Evolutionary conservation across 176 grass and related monocot species (phyloP).

Genomic region (Miscanthus lutarioriparius): DNA sequence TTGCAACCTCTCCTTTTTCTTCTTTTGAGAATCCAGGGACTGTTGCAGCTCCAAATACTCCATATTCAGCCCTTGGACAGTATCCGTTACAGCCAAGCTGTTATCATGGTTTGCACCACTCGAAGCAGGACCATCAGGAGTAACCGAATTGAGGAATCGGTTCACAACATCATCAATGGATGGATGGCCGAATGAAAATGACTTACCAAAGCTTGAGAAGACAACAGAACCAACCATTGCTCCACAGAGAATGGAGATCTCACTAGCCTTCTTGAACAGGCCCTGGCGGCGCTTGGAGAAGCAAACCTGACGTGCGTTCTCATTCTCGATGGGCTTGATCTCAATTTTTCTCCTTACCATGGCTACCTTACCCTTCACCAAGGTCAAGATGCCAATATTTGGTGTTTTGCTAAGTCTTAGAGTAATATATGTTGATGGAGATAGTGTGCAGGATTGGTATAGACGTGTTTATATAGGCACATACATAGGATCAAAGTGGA

Average conservation of each 20-base stretch:
- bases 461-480: background rate
- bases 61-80: background rate
- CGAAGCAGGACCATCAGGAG: background rate
- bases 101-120: background rate
- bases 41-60: background rate
- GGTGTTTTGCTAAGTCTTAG: background rate
- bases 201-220: background rate
- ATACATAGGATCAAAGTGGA: background rate
- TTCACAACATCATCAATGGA: background rate
- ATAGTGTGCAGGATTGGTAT: background rate
- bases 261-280: background rate
- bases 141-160: background rate
- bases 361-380: background rate
- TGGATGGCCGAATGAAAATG: background rate
- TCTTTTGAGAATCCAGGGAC: background rate
- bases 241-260: background rate
- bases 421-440: background rate
- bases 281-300: constrained; percentile 3
- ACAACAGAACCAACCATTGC: background rate
- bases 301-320: background rate
- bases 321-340: background rate
- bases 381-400: background rate
- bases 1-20: background rate
- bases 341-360: background rate
- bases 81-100: background rate